Evolutionary conservation across 2,329 filamentous ascomycete genomes (phyloP).

Genomic region (Didymella pinodella): DNA sequence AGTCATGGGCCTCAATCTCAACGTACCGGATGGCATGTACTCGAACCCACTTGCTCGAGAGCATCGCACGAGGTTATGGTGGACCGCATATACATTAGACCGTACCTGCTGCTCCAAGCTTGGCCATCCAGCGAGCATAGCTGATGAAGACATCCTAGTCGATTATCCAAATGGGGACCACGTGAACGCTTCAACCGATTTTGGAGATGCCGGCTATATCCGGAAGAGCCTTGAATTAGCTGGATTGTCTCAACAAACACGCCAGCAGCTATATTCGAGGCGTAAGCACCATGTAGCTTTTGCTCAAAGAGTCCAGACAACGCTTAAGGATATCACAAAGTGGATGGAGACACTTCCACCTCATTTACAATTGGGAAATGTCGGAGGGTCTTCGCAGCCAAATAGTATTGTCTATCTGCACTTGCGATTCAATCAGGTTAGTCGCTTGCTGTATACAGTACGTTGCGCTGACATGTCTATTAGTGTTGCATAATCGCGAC

Average conservation of each 20-base stretch:
- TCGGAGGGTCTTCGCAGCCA: background rate
- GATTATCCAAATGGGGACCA: conserved; percentile 49
- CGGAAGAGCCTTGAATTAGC: background rate
- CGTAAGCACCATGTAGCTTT: background rate
- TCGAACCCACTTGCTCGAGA: background rate
- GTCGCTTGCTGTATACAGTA: background rate
- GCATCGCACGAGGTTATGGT: conserved; percentile 30
- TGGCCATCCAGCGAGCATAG: conserved; percentile 43
- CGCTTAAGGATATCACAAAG: background rate
- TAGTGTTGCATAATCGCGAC: background rate
- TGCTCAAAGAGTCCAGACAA: background rate
- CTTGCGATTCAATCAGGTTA: background rate
- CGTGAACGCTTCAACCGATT: background rate
- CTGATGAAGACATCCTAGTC: conserved; percentile 51
- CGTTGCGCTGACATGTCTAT: background rate
- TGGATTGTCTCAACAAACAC: background rate
- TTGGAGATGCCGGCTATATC: background rate
- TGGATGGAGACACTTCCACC: background rate
- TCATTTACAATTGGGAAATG: background rate
- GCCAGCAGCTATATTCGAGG: background rate
- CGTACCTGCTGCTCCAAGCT: conserved; percentile 48
- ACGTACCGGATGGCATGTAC: background rate
- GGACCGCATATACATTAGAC: conserved; percentile 47
- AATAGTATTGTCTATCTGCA: background rate
- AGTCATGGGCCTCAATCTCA: conserved; percentile 50